Evolutionary conservation across 768 basidiomycete genomes (phyloP).

Genomic region (Lyophyllum atratum): DNA sequence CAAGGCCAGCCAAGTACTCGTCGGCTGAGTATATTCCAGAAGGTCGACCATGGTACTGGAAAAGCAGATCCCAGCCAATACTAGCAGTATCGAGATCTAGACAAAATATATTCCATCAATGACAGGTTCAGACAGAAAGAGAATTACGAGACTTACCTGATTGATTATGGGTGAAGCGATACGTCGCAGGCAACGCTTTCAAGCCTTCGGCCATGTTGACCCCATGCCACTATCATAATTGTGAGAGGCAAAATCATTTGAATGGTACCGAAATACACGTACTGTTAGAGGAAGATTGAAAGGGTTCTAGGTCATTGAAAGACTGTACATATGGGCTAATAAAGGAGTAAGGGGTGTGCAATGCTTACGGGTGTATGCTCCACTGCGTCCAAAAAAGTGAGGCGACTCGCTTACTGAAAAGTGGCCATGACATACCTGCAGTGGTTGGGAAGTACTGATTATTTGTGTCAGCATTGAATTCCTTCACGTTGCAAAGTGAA

Average conservation of each 20-base stretch:
- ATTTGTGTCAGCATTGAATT: background rate
- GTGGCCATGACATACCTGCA: constrained; percentile 24
- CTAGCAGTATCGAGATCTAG: constrained; percentile 53
- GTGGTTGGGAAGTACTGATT: constrained; percentile 47
- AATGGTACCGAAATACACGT: background rate
- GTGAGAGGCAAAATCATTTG: background rate
- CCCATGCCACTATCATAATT: constrained; percentile 47
- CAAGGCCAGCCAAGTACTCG: constrained; percentile 57
- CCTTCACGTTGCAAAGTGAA: background rate
- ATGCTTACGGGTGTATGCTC: constrained; percentile 29
- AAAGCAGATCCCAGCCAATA: constrained; percentile 54
- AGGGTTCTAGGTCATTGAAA: constrained; percentile 35
- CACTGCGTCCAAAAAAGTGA: constrained; percentile 18
- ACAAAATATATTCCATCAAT: background rate
- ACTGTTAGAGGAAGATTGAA: constrained; percentile 45
- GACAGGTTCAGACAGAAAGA: background rate
- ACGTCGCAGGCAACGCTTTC: constrained; percentile 55
- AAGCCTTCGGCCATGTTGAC: constrained; percentile 61
- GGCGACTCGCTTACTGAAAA: background rate
- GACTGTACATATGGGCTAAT: background rate
- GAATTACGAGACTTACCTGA: constrained; percentile 35
- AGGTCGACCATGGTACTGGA: constrained; percentile 60
- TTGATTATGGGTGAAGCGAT: constrained; percentile 57
- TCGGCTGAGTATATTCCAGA: constrained; percentile 59
- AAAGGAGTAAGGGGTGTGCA: background rate